Conservation (phyloP, 495 filamentous ascomycete genomes). For the Xanthoparmelia taractica region DNA sequence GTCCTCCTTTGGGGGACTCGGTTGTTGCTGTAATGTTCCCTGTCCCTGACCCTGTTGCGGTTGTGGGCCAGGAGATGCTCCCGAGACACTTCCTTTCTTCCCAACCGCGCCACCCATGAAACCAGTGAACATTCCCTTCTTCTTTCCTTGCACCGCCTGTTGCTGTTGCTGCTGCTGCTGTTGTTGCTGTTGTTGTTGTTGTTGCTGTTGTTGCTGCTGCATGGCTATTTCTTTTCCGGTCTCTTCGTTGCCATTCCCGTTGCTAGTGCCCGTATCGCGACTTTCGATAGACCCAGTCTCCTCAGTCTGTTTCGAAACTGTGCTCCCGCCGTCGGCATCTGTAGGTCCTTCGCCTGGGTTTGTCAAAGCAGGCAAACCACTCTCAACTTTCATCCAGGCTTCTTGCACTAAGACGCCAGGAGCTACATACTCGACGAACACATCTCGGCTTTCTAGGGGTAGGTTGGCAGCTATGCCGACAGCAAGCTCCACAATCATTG, state of each 20-base stretch:
- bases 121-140: constrained; percentile 44
- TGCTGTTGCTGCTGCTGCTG: constrained; percentile 14
- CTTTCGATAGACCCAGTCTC: constrained; percentile 34
- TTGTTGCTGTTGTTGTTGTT: constrained; percentile 11
- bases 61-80: constrained; percentile 23
- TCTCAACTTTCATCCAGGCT: constrained; percentile 77
- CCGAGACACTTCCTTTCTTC: constrained; percentile 16
- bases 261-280: constrained; percentile 29
- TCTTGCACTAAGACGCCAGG: constrained; percentile 61
- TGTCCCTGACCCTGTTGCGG: constrained; percentile 33
- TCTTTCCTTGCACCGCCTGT: constrained; percentile 28
- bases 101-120: constrained; percentile 39
- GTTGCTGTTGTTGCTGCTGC: constrained; percentile 5
- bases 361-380: constrained; percentile 63
- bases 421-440: constrained; percentile 73
- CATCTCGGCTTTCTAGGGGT: constrained; percentile 84
- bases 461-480: constrained; percentile 79
- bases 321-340: constrained; percentile 42
- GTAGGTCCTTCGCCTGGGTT: constrained; percentile 37
- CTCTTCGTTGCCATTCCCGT: constrained; percentile 12
- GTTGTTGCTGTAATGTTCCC: constrained; percentile 24
- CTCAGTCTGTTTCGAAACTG: constrained; percentile 26
- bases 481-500: constrained; percentile 90
- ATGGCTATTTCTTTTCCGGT: neutral
- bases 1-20: constrained; percentile 37